A percentile compares a stretch with the other conserved stretches of the same genome.
Conservation (phyloP, 257 asterid genomes). For the Solanum lignicaule region DNA sequence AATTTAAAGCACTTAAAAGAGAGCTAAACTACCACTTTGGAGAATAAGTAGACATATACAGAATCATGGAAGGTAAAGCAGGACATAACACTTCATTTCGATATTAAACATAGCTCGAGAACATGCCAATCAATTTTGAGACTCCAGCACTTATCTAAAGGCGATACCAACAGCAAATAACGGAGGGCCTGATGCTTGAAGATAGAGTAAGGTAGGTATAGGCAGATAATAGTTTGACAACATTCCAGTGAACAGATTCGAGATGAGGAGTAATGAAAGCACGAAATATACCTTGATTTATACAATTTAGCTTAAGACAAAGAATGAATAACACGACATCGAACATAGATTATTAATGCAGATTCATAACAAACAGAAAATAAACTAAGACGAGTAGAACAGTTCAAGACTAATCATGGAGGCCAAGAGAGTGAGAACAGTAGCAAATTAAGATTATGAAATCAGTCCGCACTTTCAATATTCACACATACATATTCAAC, state of each 20-base stretch:
- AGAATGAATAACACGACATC: neutral
- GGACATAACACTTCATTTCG: no score
- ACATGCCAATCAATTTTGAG: no score
- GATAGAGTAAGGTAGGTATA: neutral
- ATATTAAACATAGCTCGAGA: no score
- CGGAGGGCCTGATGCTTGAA: neutral
- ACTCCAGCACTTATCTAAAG: neutral
- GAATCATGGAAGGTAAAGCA: no score
- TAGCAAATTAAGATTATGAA: neutral
- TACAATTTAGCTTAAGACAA: neutral
- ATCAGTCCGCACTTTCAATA: neutral
- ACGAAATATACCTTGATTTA: neutral
- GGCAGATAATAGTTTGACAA: neutral
- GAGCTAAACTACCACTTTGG: neutral
- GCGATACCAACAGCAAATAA: neutral
- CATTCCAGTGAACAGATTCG: no score
- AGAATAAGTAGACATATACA: neutral
- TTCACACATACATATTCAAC: neutral
- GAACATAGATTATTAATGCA: neutral
- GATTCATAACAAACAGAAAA: neutral
- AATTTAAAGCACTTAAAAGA: neutral
- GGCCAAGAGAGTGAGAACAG: neutral
- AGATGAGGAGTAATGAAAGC: neutral
- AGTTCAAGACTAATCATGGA: neutral
- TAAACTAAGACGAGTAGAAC: neutral